Percentiles rank a stretch among this genome's conserved stretches.
Conservation (phyloP, 1,284 basidiomycete genomes). For the Ustilago cynodontis region DNA sequence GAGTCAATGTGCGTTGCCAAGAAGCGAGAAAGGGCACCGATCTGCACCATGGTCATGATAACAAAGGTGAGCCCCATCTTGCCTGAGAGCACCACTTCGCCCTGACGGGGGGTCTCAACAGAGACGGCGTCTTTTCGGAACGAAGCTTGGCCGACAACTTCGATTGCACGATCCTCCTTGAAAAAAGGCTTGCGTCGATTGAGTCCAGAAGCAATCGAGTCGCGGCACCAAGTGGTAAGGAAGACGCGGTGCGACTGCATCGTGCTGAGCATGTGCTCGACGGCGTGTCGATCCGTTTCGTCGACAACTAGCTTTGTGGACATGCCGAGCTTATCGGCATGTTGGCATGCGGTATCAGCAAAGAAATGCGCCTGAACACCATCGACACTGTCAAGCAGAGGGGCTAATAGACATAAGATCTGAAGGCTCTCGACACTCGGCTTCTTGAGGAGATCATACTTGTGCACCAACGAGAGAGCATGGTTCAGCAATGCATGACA, state of each 20-base stretch:
- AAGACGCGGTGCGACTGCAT: conserved; percentile 60
- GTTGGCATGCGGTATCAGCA: conserved; percentile 25
- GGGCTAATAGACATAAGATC: conserved; percentile 52
- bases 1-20: conserved; percentile 55
- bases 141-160: conserved; percentile 45
- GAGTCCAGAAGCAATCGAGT: conserved; percentile 53
- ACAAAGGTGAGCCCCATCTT: conserved; percentile 64
- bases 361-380: conserved; percentile 36
- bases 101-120: conserved; percentile 11
- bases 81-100: conserved; percentile 55
- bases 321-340: conserved; percentile 44
- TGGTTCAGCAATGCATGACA: conserved; percentile 60
- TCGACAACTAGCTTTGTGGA: conserved; percentile 47
- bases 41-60: conserved; percentile 63
- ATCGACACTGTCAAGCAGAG: conserved; percentile 55
- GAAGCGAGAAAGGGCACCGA: conserved; percentile 62
- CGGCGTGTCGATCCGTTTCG: conserved; percentile 39
- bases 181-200: conserved; percentile 42
- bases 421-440: conserved; percentile 56
- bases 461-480: conserved; percentile 61
- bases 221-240: conserved; percentile 55
- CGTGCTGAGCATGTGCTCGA: conserved; percentile 44
- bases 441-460: conserved; percentile 60
- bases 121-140: conserved; percentile 30
- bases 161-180: conserved; percentile 57